Evolutionary conservation across 345 rosid species (phyloP).

Genomic region (Adansonia digitata): DNA sequence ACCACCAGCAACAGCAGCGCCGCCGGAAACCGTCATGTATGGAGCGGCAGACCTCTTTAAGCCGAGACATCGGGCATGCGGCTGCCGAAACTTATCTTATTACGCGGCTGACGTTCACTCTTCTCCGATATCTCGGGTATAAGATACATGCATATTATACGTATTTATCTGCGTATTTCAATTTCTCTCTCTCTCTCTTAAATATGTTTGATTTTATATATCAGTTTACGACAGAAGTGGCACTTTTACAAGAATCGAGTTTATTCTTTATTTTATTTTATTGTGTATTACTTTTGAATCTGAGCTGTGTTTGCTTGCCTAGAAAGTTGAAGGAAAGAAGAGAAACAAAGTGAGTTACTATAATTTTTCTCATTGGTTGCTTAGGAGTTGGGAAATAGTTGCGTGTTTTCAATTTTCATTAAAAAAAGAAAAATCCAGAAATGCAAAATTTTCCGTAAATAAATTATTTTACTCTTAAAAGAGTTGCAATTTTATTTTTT

Average conservation of each 20-base stretch:
- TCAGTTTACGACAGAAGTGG: neutral
- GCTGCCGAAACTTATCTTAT: conserved; percentile 74
- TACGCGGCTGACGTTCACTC: conserved; percentile 67
- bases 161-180: neutral
- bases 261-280: neutral
- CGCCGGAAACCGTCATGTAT: conserved; percentile 28
- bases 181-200: neutral
- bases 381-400: neutral
- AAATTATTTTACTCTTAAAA: neutral
- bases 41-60: conserved; percentile 44
- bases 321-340: neutral
- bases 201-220: neutral
- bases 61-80: conserved; percentile 61
- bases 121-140: conserved; percentile 83
- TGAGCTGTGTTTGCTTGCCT: neutral
- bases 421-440: neutral
- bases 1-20: conserved; percentile 14
- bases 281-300: neutral
- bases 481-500: neutral
- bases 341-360: neutral
- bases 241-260: neutral
- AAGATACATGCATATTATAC: neutral
- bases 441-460: neutral
- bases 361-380: neutral
- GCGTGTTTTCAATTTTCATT: neutral